phyloP scores from a whole-genome alignment of 192 early-diverging fungal genomes.

The Chytriomyces sp. region DNA sequence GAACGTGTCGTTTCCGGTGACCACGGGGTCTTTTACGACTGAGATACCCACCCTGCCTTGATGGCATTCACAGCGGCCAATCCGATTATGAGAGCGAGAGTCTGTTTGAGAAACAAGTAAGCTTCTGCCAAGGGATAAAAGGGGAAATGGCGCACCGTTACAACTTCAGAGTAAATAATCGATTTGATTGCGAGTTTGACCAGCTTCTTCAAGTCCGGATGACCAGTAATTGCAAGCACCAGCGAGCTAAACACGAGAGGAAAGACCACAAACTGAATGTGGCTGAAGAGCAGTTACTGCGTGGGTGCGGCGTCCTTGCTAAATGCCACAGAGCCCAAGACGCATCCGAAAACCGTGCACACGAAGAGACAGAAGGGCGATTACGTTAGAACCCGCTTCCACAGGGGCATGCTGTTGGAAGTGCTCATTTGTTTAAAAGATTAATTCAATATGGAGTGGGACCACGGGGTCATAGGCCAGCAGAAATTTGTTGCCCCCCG shows the following conservation, averaged over 20 bases:
- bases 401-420: too few relatives aligned
- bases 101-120: not conserved
- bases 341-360: conserved; percentile 24
- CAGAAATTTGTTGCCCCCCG: too few relatives aligned
- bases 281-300: conserved; percentile 37
- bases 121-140: conserved; percentile 36
- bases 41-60: conserved; percentile 60
- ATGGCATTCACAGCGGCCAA: conserved; percentile 62
- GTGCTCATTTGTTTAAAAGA: too few relatives aligned
- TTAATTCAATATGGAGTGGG: too few relatives aligned
- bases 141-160: conserved; percentile 36
- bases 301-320: conserved; percentile 36
- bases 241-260: conserved; percentile 75
- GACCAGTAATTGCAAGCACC: conserved; percentile 73
- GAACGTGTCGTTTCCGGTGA: conserved; percentile 31
- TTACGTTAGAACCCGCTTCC: not conserved
- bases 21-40: conserved; percentile 12
- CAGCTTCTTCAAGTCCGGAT: conserved; percentile 63
- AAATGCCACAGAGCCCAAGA: conserved; percentile 35
- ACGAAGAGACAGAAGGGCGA: conserved; percentile 9
- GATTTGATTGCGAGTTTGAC: conserved; percentile 69
- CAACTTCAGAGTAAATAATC: conserved; percentile 67
- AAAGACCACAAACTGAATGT: conserved; percentile 48
- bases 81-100: conserved; percentile 65
- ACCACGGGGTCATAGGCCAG: too few relatives aligned